These are phyloP conservation scores for Echium plantagineum DNA, from an alignment of 257 asterid species.

Conservation along the genomic window DNA sequence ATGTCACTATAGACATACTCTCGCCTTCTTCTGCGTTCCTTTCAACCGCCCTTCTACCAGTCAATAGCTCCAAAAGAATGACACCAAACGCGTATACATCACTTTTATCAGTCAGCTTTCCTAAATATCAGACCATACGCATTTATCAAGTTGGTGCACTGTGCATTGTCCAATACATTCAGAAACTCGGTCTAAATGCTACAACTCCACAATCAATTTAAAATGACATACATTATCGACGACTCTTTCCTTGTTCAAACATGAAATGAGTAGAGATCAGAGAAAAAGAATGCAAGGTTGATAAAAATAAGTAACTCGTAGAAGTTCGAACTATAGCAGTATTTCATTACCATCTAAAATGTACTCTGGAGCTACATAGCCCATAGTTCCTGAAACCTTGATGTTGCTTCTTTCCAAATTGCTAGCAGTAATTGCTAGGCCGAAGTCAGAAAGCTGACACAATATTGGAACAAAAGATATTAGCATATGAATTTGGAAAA, in stretches of 20 bases:
- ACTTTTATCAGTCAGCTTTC: conserved; percentile 86
- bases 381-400: conserved; percentile 85
- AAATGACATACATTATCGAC: not conserved
- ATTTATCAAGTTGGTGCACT: conserved; percentile 5
- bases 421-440: conserved; percentile 64
- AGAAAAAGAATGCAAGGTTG: no score
- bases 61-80: conserved; percentile 79
- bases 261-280: no score
- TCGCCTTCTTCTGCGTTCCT: conserved; percentile 43
- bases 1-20: conserved; percentile 73
- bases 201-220: not conserved
- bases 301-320: not conserved
- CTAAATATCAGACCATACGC: conserved; percentile 25
- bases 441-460: conserved; percentile 82
- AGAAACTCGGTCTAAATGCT: not conserved
- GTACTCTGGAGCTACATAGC: conserved; percentile 15
- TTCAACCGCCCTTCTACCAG: conserved; percentile 77
- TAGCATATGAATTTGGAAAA: not conserved
- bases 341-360: not conserved
- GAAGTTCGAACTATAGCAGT: not conserved
- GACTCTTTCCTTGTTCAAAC: no score
- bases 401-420: conserved; percentile 39
- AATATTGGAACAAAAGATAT: conserved; percentile 10
- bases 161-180: not conserved
- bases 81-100: conserved; percentile 93